Evolutionary conservation across 1,284 basidiomycete genomes (phyloP).

Genomic region (Ceratorhiza oryzae-sativae): DNA sequence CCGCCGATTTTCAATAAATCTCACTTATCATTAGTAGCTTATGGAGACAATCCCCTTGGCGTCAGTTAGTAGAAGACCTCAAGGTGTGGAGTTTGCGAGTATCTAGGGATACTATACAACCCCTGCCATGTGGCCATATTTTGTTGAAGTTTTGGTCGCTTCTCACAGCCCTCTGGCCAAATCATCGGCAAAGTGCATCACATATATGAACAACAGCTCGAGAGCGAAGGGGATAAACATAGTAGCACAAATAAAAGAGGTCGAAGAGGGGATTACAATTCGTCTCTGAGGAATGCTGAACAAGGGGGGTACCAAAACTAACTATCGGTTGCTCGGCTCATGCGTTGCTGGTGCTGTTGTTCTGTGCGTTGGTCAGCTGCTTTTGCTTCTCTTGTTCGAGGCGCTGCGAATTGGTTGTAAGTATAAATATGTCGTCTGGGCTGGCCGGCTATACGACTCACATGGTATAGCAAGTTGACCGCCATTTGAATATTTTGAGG

Average conservation of each 20-base stretch:
- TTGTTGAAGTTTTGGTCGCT: too few relatives aligned
- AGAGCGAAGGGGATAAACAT: constrained; percentile 19
- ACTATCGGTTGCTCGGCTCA: neutral
- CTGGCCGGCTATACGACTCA: constrained; percentile 17
- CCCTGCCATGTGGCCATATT: too few relatives aligned
- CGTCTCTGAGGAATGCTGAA: constrained; percentile 3
- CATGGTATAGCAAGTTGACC: constrained; percentile 73
- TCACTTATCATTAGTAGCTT: too few relatives aligned
- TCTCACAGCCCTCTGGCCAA: neutral
- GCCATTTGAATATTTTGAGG: constrained; percentile 97
- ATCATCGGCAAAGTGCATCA: neutral
- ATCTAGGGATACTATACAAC: too few relatives aligned
- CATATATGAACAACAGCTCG: constrained; percentile 29
- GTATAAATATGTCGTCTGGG: neutral
- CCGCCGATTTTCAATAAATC: too few relatives aligned
- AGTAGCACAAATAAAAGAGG: constrained; percentile 25
- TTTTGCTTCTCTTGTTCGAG: constrained; percentile 89
- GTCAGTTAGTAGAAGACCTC: too few relatives aligned
- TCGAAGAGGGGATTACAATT: constrained; percentile 3
- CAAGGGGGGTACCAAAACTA: neutral
- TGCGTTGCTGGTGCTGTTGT: constrained; percentile 20
- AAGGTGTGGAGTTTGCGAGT: too few relatives aligned
- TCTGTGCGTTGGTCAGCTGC: constrained; percentile 53
- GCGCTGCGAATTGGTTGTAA: constrained; percentile 58
- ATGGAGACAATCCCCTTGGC: too few relatives aligned